Conservation (phyloP, 441 rosid genomes). For the Rhodomyrtus psidioides region DNA sequence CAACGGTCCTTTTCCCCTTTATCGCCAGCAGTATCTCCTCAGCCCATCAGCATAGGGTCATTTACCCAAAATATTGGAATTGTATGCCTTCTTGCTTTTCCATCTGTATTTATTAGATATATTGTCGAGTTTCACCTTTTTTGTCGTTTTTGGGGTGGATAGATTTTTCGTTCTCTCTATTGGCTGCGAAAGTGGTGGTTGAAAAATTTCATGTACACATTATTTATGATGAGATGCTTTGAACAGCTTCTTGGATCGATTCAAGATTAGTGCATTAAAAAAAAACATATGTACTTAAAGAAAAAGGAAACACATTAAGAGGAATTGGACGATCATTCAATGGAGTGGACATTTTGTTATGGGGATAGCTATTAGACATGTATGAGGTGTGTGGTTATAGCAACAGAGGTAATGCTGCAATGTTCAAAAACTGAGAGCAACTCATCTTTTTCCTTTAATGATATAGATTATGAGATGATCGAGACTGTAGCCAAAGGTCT, state of each 20-base stretch:
- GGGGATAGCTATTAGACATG: neutral
- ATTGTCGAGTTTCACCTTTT: neutral
- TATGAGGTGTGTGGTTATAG: neutral
- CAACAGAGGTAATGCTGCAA: neutral
- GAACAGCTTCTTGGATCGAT: neutral
- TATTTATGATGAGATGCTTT: neutral
- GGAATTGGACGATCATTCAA: neutral
- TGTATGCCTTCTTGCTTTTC: slow-evolving; percentile 21
- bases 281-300: neutral
- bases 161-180: neutral
- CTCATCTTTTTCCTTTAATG: neutral
- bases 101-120: neutral
- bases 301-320: neutral
- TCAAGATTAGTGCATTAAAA: neutral
- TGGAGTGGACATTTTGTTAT: neutral
- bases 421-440: neutral
- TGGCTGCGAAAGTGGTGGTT: neutral
- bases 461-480: neutral
- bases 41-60: slow-evolving; percentile 45
- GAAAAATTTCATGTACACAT: neutral
- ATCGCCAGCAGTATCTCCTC: slow-evolving; percentile 51
- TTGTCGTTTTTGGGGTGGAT: neutral
- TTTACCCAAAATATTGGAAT: slow-evolving; percentile 40
- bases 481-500: neutral
- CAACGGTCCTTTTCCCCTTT: slow-evolving; percentile 43